Base-by-base conservation (phyloP, 179 eudicot genomes). In the Kewa caespitosa region DNA sequence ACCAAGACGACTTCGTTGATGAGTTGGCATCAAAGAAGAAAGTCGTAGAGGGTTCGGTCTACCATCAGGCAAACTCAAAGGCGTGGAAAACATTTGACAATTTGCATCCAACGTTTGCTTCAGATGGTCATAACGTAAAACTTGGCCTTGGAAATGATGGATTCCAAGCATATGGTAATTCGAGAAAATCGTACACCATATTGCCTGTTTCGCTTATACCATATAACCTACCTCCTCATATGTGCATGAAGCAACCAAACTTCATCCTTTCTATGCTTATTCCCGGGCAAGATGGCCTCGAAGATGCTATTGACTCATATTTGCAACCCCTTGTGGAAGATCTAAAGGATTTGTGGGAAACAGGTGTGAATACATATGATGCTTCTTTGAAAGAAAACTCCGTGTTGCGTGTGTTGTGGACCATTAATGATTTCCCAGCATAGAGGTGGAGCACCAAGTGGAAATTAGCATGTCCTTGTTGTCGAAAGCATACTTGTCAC, bases 381-480 rank as follows among this genome's bases (percentile, higher is more conserved):
- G n/a, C n/a, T n/a, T n/a, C n/a, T n/a, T n/a, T n/a, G n/a, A n/a
- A n/a, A n/a, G n/a, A n/a, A 85, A 70, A 60, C 61, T 85, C 82
- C 46, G 42, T 39, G 20, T 60, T 84, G 31, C 59, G 52, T 18
- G 30, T 84, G 23, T 17, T 78, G 62, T 84, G 80, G 86, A 84
- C 86, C 0, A 81, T 81, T 14, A 81, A 73, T 74, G 80, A 84
- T 60, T 84, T 84, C 46, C 79, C 81, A 12, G 79, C 81, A 3
- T 77, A 84, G 20, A 77, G 81, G 1, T 82, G 69, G 74, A 69
- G 54, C 42, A 82, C 81, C 15, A 74, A 78, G 32, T 79, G 81
- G 5, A 59, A 70, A 1, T n/a, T 68, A 31, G 81, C 80, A 25
- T 77, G 80, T 60, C 80, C 70, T 17, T 0, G 39, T 43, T 71